Evolutionary conservation across 1,284 basidiomycete genomes (phyloP).

Genomic region (Macrocystidia cucumis): DNA sequence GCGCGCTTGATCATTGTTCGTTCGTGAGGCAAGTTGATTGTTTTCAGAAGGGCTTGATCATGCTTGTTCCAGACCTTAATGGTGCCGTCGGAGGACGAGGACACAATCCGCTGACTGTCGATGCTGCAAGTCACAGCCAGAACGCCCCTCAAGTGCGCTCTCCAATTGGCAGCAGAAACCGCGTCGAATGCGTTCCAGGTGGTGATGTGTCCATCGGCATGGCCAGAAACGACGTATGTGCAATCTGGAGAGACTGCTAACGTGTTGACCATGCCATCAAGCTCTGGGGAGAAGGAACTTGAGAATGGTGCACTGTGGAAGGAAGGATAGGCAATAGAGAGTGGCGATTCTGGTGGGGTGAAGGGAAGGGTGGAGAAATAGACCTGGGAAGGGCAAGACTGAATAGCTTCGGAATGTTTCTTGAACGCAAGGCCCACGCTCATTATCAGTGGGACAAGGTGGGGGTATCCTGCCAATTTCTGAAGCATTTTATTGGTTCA

Average conservation of each 20-base stretch:
- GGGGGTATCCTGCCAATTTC: too few species aligned
- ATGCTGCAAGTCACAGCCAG: background rate
- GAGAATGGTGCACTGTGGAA: background rate
- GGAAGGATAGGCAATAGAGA: constrained; percentile 1
- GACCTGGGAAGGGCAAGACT: constrained; percentile 2
- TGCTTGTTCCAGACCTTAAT: constrained; percentile 3
- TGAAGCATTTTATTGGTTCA: too few species aligned
- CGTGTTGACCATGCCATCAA: constrained; percentile 2
- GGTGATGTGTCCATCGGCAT: constrained; percentile 1
- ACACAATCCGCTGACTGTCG: background rate
- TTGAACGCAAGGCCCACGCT: background rate
- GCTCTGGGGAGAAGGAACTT: background rate
- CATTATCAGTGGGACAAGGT: background rate
- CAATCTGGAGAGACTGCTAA: constrained; percentile 2
- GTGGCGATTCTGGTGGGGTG: background rate
- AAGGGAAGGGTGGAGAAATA: constrained; percentile 2
- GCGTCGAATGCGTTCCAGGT: background rate
- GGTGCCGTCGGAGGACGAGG: constrained; percentile 4
- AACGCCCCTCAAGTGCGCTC: constrained; percentile 1
- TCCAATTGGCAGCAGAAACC: background rate
- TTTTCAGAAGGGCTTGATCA: background rate
- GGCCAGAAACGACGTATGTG: background rate
- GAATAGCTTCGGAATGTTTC: constrained; percentile 1
- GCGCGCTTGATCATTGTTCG: constrained; percentile 1
- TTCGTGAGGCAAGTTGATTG: constrained; percentile 2